A percentile compares a stretch with the other conserved stretches of the same genome.
Evolutionary conservation across 768 basidiomycete species (phyloP).

Genomic region (Mycena amicta): DNA sequence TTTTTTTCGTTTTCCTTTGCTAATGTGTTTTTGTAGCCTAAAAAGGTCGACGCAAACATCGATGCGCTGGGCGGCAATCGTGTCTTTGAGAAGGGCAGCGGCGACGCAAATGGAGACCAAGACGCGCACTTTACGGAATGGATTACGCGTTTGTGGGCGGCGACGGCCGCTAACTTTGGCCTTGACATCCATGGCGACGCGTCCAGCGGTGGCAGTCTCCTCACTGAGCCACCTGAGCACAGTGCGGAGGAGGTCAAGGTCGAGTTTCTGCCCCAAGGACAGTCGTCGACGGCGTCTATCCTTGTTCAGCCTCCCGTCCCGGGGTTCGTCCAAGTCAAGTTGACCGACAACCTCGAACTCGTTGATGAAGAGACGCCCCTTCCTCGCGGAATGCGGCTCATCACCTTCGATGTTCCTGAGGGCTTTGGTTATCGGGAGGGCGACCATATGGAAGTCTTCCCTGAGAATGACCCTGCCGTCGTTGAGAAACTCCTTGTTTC

Average conservation of each 20-base stretch:
- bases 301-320: conserved; percentile 8
- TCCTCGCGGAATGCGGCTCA: conserved; percentile 18
- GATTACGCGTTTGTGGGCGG: conserved; percentile 15
- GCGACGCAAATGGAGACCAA: conserved; percentile 18
- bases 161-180: conserved; percentile 17
- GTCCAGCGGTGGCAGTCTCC: conserved; percentile 1
- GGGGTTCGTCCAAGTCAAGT: conserved; percentile 7
- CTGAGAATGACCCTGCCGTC: conserved; percentile 13
- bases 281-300: background rate
- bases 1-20: background rate
- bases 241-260: conserved; percentile 9
- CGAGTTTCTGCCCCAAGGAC: conserved; percentile 2
- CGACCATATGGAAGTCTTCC: conserved; percentile 19
- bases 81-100: conserved; percentile 19
- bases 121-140: conserved; percentile 18
- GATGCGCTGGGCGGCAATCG: conserved; percentile 18
- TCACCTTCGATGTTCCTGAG: conserved; percentile 13
- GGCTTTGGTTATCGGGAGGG: conserved; percentile 16
- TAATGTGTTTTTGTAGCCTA: conserved; percentile 5
- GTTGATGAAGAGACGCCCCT: conserved; percentile 11
- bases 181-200: conserved; percentile 7
- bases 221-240: conserved; percentile 3
- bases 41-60: conserved; percentile 18
- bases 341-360: conserved; percentile 11
- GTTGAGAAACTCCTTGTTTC: conserved; percentile 13